Percentiles rank a stretch among this genome's conserved stretches.
These are phyloP conservation scores for Solanum aculeatissimum DNA, from an alignment of 305 asterid genomes.

Conservation along the genomic window DNA sequence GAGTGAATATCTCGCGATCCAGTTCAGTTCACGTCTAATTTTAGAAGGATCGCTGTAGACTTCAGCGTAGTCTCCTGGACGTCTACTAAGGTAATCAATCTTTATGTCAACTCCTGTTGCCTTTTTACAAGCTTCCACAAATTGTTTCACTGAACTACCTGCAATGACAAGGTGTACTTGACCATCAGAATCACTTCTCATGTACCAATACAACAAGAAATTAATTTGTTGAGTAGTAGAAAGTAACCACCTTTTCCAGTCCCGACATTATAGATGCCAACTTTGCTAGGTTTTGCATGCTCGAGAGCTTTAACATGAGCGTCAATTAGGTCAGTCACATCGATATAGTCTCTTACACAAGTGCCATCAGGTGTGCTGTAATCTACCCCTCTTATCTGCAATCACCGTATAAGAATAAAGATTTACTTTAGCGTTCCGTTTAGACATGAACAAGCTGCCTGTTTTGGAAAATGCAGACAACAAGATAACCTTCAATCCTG, in stretches of 20 bases:
- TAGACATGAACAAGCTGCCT: neutral
- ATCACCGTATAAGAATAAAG: neutral
- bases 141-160: slow-evolving; percentile 82
- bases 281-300: slow-evolving; percentile 51
- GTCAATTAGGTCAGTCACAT: slow-evolving; percentile 69
- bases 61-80: slow-evolving; percentile 83
- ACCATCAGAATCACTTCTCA: neutral
- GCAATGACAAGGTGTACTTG: neutral
- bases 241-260: slow-evolving; percentile 77
- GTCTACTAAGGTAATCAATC: slow-evolving; percentile 55
- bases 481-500: slow-evolving; percentile 41
- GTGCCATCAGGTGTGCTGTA: slow-evolving; percentile 75
- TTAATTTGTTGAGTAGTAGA: neutral
- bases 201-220: neutral
- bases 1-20: slow-evolving; percentile 67
- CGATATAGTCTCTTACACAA: slow-evolving; percentile 81
- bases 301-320: slow-evolving; percentile 88
- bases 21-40: slow-evolving; percentile 48
- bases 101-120: slow-evolving; percentile 74
- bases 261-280: slow-evolving; percentile 80
- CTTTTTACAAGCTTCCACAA: slow-evolving; percentile 81
- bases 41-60: slow-evolving; percentile 82
- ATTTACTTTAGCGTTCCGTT: neutral
- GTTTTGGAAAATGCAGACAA: neutral
- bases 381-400: slow-evolving; percentile 78